Evolutionary conservation across 257 asterid genomes (phyloP).

Genomic region (Hygrophila difformis): DNA sequence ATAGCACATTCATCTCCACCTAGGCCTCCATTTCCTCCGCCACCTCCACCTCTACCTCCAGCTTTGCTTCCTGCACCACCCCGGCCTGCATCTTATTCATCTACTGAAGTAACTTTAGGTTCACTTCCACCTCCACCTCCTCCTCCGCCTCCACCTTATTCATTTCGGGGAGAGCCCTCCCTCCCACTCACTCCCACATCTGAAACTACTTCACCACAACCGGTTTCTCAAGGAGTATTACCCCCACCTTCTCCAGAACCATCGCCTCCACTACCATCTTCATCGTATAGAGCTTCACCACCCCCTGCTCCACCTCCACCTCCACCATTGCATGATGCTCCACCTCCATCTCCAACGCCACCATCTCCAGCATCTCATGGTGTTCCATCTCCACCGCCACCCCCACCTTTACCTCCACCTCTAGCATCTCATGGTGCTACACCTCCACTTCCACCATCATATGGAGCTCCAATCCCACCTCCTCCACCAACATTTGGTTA

Average conservation of each 20-base stretch:
- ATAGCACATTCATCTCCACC: constrained; percentile 10
- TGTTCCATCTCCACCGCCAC: no score
- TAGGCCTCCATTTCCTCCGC: constrained; percentile 13
- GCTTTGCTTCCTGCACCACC: no score
- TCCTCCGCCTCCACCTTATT: background rate
- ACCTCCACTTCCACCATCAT: constrained; percentile 9
- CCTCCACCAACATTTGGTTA: constrained; percentile 17
- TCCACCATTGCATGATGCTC: background rate
- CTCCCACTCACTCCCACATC: no score
- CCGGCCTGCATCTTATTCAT: no score
- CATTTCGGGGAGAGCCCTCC: no score
- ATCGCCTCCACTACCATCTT: constrained; percentile 8
- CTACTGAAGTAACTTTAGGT: no score
- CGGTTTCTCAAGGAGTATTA: background rate
- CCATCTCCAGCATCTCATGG: background rate
- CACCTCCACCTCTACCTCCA: constrained; percentile 19
- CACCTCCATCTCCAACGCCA: constrained; percentile 23
- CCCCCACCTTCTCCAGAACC: constrained; percentile 10
- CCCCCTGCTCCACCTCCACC: background rate
- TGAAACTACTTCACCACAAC: no score
- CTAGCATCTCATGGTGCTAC: constrained; percentile 22
- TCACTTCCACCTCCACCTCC: constrained; percentile 20
- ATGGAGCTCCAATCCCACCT: background rate
- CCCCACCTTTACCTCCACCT: constrained; percentile 17
- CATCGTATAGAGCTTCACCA: no score